phyloP scores from a whole-genome alignment of 441 rosid genomes.

The Brassica hybrid region DNA sequence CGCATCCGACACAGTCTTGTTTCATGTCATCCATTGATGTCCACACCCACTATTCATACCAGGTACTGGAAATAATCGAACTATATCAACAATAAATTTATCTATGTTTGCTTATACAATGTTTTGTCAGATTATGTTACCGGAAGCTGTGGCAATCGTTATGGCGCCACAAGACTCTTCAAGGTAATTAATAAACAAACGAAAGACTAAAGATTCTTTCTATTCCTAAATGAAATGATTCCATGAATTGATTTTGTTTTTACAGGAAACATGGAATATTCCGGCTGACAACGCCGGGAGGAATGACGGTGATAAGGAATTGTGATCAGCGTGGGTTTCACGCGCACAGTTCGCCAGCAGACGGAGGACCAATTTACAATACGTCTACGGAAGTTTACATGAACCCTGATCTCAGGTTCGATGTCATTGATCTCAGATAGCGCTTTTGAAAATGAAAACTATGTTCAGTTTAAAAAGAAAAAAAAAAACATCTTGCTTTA shows the following conservation, averaged over 20 bases:
- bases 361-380: slow-evolving; percentile 88
- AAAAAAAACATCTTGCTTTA: slow-evolving; percentile 1
- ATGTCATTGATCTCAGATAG: slow-evolving; percentile 86
- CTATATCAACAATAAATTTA: neutral
- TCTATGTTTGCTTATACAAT: neutral
- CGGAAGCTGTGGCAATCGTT: slow-evolving; percentile 95
- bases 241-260: neutral
- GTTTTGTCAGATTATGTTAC: slow-evolving; percentile 82
- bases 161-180: slow-evolving; percentile 92
- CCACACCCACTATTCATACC: slow-evolving; percentile 97
- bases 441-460: neutral
- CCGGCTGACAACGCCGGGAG: slow-evolving; percentile 91
- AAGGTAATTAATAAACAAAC: slow-evolving; percentile 58
- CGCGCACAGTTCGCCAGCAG: slow-evolving; percentile 73
- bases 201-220: neutral
- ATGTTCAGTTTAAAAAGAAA: slow-evolving; percentile 4
- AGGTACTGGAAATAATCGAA: slow-evolving; percentile 61
- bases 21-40: slow-evolving; percentile 98
- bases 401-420: slow-evolving; percentile 80
- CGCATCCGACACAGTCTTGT: slow-evolving; percentile 98
- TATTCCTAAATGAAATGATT: neutral
- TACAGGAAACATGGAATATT: slow-evolving; percentile 87
- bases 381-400: slow-evolving; percentile 86
- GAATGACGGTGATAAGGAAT: slow-evolving; percentile 87
- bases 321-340: slow-evolving; percentile 94